phyloP scores from a whole-genome alignment of 2,329 filamentous ascomycete species.

The Calonectria montana region DNA sequence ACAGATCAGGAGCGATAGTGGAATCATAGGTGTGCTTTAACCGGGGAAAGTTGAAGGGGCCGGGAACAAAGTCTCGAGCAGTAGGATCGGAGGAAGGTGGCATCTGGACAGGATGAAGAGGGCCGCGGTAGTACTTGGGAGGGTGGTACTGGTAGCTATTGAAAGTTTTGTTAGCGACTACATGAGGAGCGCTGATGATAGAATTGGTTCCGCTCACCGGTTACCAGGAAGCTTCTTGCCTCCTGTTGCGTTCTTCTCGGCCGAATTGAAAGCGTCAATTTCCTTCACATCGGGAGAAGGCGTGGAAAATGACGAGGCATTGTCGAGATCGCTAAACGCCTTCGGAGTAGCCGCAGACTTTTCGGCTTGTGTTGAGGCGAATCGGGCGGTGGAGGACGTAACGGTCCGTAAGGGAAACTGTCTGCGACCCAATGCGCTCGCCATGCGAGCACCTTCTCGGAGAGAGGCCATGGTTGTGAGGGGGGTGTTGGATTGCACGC shows the following conservation, averaged over 20 bases:
- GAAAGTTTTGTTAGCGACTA: constrained; percentile 36
- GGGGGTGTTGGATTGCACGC: constrained; percentile 21
- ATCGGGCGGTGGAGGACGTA: constrained; percentile 50
- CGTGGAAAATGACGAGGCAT: constrained; percentile 59
- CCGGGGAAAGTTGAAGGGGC: constrained; percentile 89
- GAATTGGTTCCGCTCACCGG: constrained; percentile 50
- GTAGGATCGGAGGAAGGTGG: constrained; percentile 87
- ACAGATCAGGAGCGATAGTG: constrained; percentile 87
- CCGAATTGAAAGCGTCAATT: constrained; percentile 54
- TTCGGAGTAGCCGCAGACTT: constrained; percentile 43
- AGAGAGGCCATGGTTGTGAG: constrained; percentile 53
- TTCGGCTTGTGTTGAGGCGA: constrained; percentile 58
- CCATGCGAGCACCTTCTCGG: constrained; percentile 53
- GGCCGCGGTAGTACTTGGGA: constrained; percentile 94
- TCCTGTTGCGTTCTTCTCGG: constrained; percentile 49
- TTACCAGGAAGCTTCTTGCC: constrained; percentile 57
- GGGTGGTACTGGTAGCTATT: constrained; percentile 94
- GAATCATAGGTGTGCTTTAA: constrained; percentile 90
- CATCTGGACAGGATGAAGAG: constrained; percentile 91
- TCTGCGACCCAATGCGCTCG: constrained; percentile 45
- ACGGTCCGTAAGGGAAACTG: constrained; percentile 40
- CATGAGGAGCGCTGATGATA: neutral
- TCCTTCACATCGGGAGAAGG: constrained; percentile 53
- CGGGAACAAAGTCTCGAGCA: constrained; percentile 88
- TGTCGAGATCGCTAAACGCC: constrained; percentile 61